Evolutionary conservation across 2,329 filamentous ascomycete species (phyloP), one percentile per base, ranked within the genome.

Genomic region (Sclerotiophoma versabilis): DNA sequence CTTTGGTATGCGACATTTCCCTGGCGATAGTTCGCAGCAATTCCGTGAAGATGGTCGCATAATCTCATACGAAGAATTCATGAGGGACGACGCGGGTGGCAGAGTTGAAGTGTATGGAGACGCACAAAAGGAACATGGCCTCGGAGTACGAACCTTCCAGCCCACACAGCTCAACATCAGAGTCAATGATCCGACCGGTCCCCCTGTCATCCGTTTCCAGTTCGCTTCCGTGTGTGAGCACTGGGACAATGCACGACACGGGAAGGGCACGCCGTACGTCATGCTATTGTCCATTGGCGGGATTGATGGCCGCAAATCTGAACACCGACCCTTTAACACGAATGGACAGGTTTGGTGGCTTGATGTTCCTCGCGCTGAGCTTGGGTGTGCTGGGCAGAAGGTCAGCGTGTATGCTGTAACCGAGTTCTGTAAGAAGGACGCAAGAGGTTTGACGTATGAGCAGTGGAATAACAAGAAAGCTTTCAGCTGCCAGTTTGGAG

Each of bases 1-100:
- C 25, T 96, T 99, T 68, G 92, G 92, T 0, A 76, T 85, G 15
- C 84, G 83, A 17, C 95, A 99, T 71, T 98, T 89, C 74, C 93
- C 95, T 0, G 71, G 77, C 3, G 83, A 96, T 56, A 74, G 80
- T 14, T 75, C 76, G 4, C 80, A 91, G 54, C 93, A 96, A 70
- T 93, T 89, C 78, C 87, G 91, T 32, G 80, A 81, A 12, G 91
- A 96, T 65, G 89, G 91, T 1, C 80, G 87, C 9, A 74, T 79
- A 3, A 77, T 87, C 5, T 81, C 80, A 0, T 98, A 92, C 91
- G 90, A 93, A 61, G 89, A 96, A 65, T 98, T 96, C 71, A 85
- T 89, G 49, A 74, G 86, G 15, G 89, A 88, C 58, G 79, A 76
- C 41, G 73, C 75, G 57, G 72, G 77, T 36, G 76, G 79, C 53